Evolutionary conservation across 1,139 yeast genomes (phyloP), one percentile per base, ranked within the genome.

Genomic region (Pichia sp.): DNA sequence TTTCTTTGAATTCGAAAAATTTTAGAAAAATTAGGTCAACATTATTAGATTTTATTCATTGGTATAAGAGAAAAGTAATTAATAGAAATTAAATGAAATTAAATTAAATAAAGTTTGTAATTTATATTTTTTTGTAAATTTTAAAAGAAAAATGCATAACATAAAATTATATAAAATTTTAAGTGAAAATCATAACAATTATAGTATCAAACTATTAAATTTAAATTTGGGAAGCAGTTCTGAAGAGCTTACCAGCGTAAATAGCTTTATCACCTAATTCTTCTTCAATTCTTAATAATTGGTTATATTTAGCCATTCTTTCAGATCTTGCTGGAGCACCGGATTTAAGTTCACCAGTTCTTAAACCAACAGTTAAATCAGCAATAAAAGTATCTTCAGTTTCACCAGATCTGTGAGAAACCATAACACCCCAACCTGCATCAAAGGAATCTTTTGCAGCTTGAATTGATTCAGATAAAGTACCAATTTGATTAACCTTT

Each of bases 271-370:
- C 87, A 67, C 96, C 97, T 67, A 90, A 84, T 75, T 84, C 87
- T 76, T 90, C 95, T 80, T 90, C 97, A 64, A 90, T 90, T 78
- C 97, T 87, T 71, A 90, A 80, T 72, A 90, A 83, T 79, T 89
- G 95, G 82, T 85, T 85, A 72, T 83, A 83, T 78, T 90, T 90
- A 69, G 97, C 97, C 71, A 90, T 82, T 82, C 97, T 89, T 79
- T 90, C 97, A 58, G 96, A 87, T 80, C 97, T 87, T 61, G 96
- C 95, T 68, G 97, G 96, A 67, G 97, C 97, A 82, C 97, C 97
- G 61, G 96, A 85, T 89, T 90, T 90, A 73, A 90, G 83, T 80
- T 90, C 96, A 70, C 96, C 97, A 60, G 95, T 66, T 80, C 97
- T 86, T 70, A 90, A 78, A 76, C 97, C 97, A 63, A 90, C 96